Evolutionary conservation across 768 basidiomycete genomes (phyloP).

Genomic region (Cystoderma amianthinum): DNA sequence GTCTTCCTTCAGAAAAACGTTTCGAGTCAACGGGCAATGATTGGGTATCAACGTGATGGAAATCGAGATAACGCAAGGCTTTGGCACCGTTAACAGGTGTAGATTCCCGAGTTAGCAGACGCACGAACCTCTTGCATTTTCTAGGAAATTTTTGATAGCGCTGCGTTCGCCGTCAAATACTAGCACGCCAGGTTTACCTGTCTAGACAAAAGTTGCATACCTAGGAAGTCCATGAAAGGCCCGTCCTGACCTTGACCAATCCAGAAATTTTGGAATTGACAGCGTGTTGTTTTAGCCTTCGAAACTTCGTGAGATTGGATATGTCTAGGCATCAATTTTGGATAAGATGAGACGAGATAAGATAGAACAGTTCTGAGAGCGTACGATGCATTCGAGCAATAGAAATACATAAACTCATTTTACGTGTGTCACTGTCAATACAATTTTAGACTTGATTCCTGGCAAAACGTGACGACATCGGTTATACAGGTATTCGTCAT

Average conservation of each 20-base stretch:
- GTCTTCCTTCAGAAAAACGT: constrained; percentile 16
- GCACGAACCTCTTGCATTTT: constrained; percentile 24
- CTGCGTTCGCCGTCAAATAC: constrained; percentile 30
- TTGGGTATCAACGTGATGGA: constrained; percentile 31
- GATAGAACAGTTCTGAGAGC: too few relatives aligned
- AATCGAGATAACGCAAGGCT: constrained; percentile 37
- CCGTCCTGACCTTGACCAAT: constrained; percentile 25
- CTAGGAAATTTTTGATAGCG: constrained; percentile 27
- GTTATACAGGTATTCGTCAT: too few relatives aligned
- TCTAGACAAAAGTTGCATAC: constrained; percentile 13
- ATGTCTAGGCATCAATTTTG: neutral
- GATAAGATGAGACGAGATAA: neutral
- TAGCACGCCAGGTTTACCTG: constrained; percentile 34
- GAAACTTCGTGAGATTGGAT: constrained; percentile 22
- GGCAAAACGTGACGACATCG: too few relatives aligned
- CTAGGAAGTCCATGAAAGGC: neutral
- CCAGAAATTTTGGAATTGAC: constrained; percentile 28
- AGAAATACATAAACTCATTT: too few relatives aligned
- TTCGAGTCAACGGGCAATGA: constrained; percentile 7
- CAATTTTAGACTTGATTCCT: too few relatives aligned
- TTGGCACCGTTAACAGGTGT: neutral
- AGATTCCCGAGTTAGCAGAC: neutral
- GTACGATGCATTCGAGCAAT: neutral
- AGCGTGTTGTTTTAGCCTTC: constrained; percentile 30
- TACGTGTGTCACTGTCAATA: too few relatives aligned